Percentiles rank a stretch among this genome's conserved stretches.
phyloP scores from a whole-genome alignment of 768 basidiomycete genomes.

The Leccinum disarticulatum region DNA sequence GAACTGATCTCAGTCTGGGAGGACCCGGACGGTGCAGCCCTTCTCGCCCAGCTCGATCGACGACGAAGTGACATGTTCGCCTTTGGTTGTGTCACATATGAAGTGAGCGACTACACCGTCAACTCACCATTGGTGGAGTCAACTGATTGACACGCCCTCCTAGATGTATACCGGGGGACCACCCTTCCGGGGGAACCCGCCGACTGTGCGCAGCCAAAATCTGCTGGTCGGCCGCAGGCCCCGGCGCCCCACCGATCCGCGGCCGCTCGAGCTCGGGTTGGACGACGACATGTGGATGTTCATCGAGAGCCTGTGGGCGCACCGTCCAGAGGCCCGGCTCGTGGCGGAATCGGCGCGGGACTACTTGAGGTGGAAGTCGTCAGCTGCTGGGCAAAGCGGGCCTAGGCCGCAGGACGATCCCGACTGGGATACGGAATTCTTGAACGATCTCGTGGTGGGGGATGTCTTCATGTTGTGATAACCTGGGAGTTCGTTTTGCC shows the following conservation, averaged over 20 bases:
- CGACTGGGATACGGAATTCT: conserved; percentile 28
- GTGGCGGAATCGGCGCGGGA: conserved; percentile 23
- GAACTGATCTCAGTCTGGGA: conserved; percentile 21
- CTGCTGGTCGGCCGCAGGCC: conserved; percentile 17
- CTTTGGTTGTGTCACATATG: conserved; percentile 35
- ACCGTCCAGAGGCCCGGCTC: conserved; percentile 27
- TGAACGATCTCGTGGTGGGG: conserved; percentile 11
- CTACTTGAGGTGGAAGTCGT: conserved; percentile 22
- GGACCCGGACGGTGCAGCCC: conserved; percentile 9
- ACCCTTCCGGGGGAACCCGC: conserved; percentile 25
- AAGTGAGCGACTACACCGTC: conserved; percentile 20
- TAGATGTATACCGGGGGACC: conserved; percentile 31
- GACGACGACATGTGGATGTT: conserved; percentile 34
- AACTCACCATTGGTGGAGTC: neutral
- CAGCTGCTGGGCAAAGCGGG: neutral
- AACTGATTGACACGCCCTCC: neutral
- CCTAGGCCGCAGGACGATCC: conserved; percentile 12
- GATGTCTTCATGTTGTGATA: conserved; percentile 16
- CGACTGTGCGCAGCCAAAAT: conserved; percentile 16
- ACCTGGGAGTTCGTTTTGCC: neutral
- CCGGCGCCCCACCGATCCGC: conserved; percentile 17
- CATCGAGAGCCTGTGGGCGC: conserved; percentile 29
- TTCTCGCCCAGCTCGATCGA: conserved; percentile 19
- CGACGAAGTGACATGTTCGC: conserved; percentile 38
- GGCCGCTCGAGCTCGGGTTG: conserved; percentile 20